phyloP scores from a whole-genome alignment of 306 rosid species.

The Castanea mollissima region DNA sequence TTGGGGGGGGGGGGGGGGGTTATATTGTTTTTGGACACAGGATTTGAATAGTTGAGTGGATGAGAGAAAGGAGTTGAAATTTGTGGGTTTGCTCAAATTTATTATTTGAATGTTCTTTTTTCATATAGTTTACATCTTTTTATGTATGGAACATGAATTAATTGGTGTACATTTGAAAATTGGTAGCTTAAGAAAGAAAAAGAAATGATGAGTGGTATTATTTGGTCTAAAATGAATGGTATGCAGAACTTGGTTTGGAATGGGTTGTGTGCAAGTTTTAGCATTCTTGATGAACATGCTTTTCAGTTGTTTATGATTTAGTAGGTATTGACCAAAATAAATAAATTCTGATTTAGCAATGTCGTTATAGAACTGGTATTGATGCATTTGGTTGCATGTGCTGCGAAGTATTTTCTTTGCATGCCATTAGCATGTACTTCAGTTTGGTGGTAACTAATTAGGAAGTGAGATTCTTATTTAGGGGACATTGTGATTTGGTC shows the following conservation, averaged over 20 bases:
- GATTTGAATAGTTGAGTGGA: not conserved
- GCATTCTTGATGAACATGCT: slow-evolving; percentile 2
- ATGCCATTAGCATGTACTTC: not conserved
- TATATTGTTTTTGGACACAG: not conserved
- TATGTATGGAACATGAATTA: not conserved
- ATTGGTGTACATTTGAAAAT: not conserved
- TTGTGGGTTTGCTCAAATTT: not conserved
- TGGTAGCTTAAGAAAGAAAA: not conserved
- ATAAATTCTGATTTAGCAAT: not conserved
- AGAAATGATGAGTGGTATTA: not conserved
- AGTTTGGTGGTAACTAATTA: not conserved
- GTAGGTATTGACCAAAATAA: not conserved
- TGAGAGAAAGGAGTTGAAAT: not conserved
- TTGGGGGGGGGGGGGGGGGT: not conserved
- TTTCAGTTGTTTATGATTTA: not conserved
- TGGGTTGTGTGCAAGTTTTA: not conserved
- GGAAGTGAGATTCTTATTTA: not conserved
- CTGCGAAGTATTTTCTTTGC: not conserved
- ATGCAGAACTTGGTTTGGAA: not conserved
- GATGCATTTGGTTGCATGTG: not conserved
- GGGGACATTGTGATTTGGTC: not conserved
- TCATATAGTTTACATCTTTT: not conserved
- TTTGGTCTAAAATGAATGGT: not conserved
- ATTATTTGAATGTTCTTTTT: not conserved
- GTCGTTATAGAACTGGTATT: not conserved